phyloP scores from a whole-genome alignment of 2,329 filamentous ascomycete species.

The Fusarium anthophilum region DNA sequence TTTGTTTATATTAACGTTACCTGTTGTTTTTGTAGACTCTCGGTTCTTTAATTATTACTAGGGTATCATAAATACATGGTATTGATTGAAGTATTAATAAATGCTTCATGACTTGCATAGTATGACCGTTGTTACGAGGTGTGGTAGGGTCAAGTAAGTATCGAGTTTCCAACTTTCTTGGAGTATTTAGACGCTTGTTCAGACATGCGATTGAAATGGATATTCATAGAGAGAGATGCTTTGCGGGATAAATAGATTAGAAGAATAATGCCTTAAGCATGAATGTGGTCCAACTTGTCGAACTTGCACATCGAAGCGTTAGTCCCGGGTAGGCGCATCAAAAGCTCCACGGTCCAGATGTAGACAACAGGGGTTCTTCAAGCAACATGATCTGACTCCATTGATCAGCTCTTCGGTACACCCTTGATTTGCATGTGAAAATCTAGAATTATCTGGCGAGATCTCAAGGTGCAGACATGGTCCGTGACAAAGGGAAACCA shows the following conservation, averaged over 20 bases:
- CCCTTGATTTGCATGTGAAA: conserved; percentile 12
- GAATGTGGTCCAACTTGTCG: background rate
- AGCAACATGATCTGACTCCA: conserved; percentile 2
- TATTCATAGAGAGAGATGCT: background rate
- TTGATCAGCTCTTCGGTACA: conserved; percentile 12
- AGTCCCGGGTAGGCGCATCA: background rate
- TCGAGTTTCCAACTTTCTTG: background rate
- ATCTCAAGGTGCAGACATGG: background rate
- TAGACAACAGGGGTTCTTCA: background rate
- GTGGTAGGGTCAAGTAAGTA: background rate
- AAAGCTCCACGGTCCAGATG: background rate
- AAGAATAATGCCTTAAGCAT: background rate
- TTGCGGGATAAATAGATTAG: background rate
- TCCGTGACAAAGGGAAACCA: background rate
- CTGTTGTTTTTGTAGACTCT: background rate
- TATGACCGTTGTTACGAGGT: too few species aligned
- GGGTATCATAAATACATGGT: background rate
- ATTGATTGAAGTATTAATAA: background rate
- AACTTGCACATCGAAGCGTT: background rate
- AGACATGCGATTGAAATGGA: too few species aligned
- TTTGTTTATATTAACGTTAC: background rate
- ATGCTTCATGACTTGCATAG: background rate
- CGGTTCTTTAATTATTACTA: background rate
- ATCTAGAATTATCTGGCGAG: background rate
- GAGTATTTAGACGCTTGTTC: background rate